phyloP scores from a whole-genome alignment of 208 protist genomes.

The Leishmania lainsoni region DNA sequence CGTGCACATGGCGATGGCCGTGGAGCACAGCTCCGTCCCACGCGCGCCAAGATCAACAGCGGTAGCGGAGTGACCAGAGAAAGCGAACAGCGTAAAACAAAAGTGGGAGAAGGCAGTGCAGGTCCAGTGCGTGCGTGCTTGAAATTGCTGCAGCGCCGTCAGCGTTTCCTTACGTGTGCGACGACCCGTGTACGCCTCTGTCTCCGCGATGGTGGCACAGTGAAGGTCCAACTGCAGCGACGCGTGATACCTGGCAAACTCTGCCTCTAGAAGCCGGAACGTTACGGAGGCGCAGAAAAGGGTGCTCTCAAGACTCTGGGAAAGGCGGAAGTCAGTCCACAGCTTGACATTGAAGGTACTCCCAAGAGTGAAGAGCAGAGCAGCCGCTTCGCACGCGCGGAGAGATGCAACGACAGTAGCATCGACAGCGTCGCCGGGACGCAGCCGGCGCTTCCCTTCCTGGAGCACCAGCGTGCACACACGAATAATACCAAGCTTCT shows the following conservation, averaged over 20 bases:
- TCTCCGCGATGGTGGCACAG: neutral
- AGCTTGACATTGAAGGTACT: slow-evolving; percentile 47
- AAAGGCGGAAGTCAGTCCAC: slow-evolving; percentile 34
- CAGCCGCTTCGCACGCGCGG: slow-evolving; percentile 42
- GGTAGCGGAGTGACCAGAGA: slow-evolving; percentile 22
- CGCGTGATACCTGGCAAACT: slow-evolving; percentile 21
- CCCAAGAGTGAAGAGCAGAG: slow-evolving; percentile 41
- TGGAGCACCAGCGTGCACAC: slow-evolving; percentile 45
- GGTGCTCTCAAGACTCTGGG: slow-evolving; percentile 37
- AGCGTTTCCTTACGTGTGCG: slow-evolving; percentile 35
- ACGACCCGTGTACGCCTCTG: neutral
- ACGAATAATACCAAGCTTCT: slow-evolving; percentile 48
- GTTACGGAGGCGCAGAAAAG: slow-evolving; percentile 18
- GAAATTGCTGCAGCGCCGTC: slow-evolving; percentile 18
- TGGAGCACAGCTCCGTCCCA: slow-evolving; percentile 24
- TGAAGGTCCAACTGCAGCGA: slow-evolving; percentile 3
- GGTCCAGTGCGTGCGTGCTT: slow-evolving; percentile 29
- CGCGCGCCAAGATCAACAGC: slow-evolving; percentile 39
- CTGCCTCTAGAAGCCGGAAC: slow-evolving; percentile 24
- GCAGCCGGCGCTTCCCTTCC: slow-evolving; percentile 26
- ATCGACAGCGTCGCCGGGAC: slow-evolving; percentile 5
- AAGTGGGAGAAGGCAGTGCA: slow-evolving; percentile 41
- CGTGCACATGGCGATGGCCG: slow-evolving; percentile 30
- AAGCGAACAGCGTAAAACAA: slow-evolving; percentile 33
- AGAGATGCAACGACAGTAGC: slow-evolving; percentile 8